Conservation (phyloP, 2,329 filamentous ascomycete species). For the Akanthomyces lecanii region DNA sequence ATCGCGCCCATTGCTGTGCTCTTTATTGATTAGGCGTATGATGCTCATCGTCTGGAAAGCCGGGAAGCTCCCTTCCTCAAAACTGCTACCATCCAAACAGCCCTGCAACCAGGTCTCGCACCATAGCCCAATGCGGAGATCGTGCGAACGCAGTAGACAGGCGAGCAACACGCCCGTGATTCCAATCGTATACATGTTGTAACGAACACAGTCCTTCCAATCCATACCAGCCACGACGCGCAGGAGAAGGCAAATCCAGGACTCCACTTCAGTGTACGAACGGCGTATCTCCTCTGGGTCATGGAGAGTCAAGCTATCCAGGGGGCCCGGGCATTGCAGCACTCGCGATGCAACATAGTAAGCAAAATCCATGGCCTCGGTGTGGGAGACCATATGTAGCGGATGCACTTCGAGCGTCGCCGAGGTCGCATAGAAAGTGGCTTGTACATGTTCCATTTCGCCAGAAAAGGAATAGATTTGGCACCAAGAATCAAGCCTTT, state of each 20-base stretch:
- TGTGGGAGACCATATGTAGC: slow-evolving; percentile 17
- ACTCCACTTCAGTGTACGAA: background rate
- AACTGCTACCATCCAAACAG: slow-evolving; percentile 7
- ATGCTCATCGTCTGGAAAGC: slow-evolving; percentile 21
- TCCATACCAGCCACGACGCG: slow-evolving; percentile 22
- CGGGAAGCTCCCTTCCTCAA: slow-evolving; percentile 25
- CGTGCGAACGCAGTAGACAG: slow-evolving; percentile 20
- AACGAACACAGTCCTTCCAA: slow-evolving; percentile 23
- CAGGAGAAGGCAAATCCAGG: slow-evolving; percentile 23
- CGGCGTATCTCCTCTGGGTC: background rate
- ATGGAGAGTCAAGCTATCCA: background rate
- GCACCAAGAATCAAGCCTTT: background rate
- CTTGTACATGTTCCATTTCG: background rate
- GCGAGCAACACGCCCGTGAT: slow-evolving; percentile 21
- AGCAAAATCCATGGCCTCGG: slow-evolving; percentile 20
- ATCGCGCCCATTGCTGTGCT: slow-evolving; percentile 18
- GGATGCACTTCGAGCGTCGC: slow-evolving; percentile 5
- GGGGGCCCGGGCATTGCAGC: slow-evolving; percentile 16
- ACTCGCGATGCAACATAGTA: slow-evolving; percentile 20
- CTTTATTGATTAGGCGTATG: slow-evolving; percentile 18
- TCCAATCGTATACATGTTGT: slow-evolving; percentile 24
- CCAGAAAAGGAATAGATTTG: background rate
- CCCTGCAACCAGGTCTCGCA: slow-evolving; percentile 22
- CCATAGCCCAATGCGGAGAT: slow-evolving; percentile 19
- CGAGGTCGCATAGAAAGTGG: no score